Percentiles rank a stretch among this genome's conserved stretches.
Evolutionary conservation across 176 grass and related monocot species (phyloP).

Genomic region (Carex cristatella): DNA sequence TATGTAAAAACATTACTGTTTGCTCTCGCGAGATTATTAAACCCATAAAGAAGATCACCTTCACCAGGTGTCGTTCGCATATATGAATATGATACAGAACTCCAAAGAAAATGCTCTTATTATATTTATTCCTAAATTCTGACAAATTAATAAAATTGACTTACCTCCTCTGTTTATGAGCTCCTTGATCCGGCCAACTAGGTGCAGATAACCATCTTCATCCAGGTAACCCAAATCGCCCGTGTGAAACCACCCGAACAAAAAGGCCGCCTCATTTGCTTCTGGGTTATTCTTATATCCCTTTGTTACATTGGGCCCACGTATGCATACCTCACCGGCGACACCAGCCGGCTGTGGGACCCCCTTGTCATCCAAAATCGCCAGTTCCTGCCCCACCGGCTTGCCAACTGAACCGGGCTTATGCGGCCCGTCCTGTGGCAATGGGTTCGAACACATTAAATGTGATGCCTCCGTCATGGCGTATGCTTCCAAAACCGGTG

Average conservation of each 20-base stretch:
- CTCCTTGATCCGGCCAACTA: slow-evolving; percentile 96
- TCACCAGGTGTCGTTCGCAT: background rate
- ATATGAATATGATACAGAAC: background rate
- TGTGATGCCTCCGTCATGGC: slow-evolving; percentile 94
- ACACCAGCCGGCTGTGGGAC: background rate
- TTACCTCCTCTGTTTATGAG: slow-evolving; percentile 90
- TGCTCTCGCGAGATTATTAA: no score
- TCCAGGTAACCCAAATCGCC: slow-evolving; percentile 72
- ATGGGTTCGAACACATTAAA: slow-evolving; percentile 77
- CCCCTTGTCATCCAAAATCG: slow-evolving; percentile 54
- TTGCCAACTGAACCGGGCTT: slow-evolving; percentile 61
- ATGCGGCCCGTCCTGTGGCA: slow-evolving; percentile 45
- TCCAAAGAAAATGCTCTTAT: background rate
- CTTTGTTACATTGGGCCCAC: slow-evolving; percentile 56
- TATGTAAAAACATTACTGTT: background rate
- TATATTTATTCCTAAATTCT: background rate
- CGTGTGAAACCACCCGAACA: slow-evolving; percentile 90
- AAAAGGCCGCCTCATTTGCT: slow-evolving; percentile 62
- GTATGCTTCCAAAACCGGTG: slow-evolving; percentile 85
- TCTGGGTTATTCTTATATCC: slow-evolving; percentile 61
- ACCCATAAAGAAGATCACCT: background rate
- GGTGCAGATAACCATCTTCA: slow-evolving; percentile 45
- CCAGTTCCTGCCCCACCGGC: slow-evolving; percentile 65
- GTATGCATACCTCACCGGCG: slow-evolving; percentile 79
- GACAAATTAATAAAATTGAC: background rate